Conservation (phyloP, 345 rosid species). For the Alliaria petiolata region DNA sequence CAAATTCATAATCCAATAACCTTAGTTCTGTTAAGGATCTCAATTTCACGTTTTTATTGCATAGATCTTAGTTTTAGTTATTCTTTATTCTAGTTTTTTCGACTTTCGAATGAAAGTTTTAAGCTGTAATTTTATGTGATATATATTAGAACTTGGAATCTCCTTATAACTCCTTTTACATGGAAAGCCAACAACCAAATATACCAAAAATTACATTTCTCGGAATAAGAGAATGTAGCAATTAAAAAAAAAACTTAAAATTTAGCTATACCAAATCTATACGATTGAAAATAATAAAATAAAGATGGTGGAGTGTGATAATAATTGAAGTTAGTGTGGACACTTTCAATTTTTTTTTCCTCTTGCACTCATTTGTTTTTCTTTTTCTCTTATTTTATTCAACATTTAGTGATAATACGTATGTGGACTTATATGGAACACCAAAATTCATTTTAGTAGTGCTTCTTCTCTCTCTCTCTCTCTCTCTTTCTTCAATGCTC, state of each 20-base stretch:
- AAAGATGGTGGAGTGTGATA: slow-evolving; percentile 37
- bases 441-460: slow-evolving; percentile 15
- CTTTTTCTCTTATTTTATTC: slow-evolving; percentile 12
- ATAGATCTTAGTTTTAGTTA: background rate
- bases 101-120: background rate
- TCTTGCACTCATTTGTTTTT: slow-evolving; percentile 24
- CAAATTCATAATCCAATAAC: background rate
- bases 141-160: background rate
- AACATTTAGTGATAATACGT: slow-evolving; percentile 28
- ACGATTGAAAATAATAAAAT: background rate
- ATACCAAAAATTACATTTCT: background rate
- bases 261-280: slow-evolving; percentile 14
- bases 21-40: background rate
- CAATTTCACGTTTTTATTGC: background rate
- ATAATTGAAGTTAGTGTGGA: slow-evolving; percentile 35
- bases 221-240: background rate
- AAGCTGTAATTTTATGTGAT: background rate
- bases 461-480: slow-evolving; percentile 7
- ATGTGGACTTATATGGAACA: slow-evolving; percentile 34
- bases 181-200: background rate
- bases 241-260: background rate
- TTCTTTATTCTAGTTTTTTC: background rate
- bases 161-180: background rate
- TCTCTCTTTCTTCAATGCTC: slow-evolving; percentile 22
- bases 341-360: slow-evolving; percentile 17